Evolutionary conservation across 2,329 filamentous ascomycete species (phyloP).

Genomic region (Alternaria novae-zelandiae): DNA sequence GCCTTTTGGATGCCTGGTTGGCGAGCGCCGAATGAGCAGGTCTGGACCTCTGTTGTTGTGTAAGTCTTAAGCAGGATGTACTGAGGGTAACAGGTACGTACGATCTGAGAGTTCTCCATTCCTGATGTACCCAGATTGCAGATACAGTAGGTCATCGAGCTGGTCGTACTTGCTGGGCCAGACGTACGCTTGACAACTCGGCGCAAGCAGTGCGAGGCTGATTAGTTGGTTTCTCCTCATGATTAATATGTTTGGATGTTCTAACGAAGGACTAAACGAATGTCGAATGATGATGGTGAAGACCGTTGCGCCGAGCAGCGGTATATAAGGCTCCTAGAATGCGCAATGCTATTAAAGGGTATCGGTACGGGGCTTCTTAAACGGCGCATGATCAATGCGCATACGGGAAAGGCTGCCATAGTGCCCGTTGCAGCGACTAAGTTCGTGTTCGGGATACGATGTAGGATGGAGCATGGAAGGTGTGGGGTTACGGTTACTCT

Average conservation of each 20-base stretch:
- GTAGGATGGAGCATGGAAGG: background rate
- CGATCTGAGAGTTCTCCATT: conserved; percentile 8
- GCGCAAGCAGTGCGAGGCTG: conserved; percentile 6
- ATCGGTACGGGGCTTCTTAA: background rate
- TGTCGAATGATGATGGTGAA: background rate
- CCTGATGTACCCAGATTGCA: conserved; percentile 5
- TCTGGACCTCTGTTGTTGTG: conserved; percentile 13
- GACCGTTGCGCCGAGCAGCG: background rate
- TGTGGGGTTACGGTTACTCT: background rate
- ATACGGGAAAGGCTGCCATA: background rate
- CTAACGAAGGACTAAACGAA: background rate
- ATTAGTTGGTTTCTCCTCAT: conserved; percentile 1
- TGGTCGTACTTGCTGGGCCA: conserved; percentile 15
- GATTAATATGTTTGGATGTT: background rate
- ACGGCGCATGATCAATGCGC: background rate
- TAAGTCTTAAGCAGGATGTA: background rate
- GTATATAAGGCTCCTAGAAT: background rate
- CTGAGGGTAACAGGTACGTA: background rate
- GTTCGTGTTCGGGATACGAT: background rate
- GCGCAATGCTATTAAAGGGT: background rate
- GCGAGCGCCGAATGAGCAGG: conserved; percentile 21
- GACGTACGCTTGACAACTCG: conserved; percentile 10
- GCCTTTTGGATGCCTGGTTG: conserved; percentile 30
- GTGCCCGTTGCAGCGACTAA: background rate
- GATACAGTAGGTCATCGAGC: conserved; percentile 9